Base-by-base conservation (phyloP, 108 stramenopile species). In the Nitzschia inconspicua region DNA sequence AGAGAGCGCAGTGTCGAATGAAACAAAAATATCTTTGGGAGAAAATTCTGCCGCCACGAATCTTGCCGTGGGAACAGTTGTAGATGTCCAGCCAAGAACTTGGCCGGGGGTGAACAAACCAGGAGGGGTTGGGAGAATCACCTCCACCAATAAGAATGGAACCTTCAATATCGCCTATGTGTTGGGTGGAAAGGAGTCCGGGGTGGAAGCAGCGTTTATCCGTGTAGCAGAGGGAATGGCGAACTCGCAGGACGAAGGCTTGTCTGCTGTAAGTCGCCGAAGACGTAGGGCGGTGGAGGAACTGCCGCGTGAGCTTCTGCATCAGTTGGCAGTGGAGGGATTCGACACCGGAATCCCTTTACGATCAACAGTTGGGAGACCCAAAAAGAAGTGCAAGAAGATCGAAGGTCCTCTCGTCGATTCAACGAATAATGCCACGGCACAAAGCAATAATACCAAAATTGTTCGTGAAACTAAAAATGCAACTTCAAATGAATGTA, bases 91-190 rank as follows among this genome's bases (percentile, higher is more conserved):
- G 60, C 41, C 87, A 4, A 50, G 94, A 8, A 90, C 86, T 3
- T 95, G 94, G 94, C 83, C 89, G 9, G 91, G 91, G 7, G 82
- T 93, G 18, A 95, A 95, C 68, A 91, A 89, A 64, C 86, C 60
- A 2, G 94, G 94, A 23, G 91, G 91, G 23, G 84, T 89, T 10
- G 91, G 77, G 35, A 65, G 84, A 29, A 68, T 93, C 19, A 63
- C 58, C 29, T 63, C 35, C 23, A 53, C 30, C 25, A 60, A 82
- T 19, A 28, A 63, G 11, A 60, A 79, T 2, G 42, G 42, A 20
- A 64, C 81, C 37, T 93, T 83, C 58, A 79, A 89, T 70, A 77
- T 93, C 0, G 44, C 74, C 8, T 93, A 93, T 39, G 54, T 93
- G 41, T 63, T 93, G 35, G 91, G 91, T 22, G 91, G 91, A 19